These are phyloP conservation scores for Neonectria faginata DNA, from an alignment of 2,329 filamentous ascomycete genomes.

Conservation along the genomic window DNA sequence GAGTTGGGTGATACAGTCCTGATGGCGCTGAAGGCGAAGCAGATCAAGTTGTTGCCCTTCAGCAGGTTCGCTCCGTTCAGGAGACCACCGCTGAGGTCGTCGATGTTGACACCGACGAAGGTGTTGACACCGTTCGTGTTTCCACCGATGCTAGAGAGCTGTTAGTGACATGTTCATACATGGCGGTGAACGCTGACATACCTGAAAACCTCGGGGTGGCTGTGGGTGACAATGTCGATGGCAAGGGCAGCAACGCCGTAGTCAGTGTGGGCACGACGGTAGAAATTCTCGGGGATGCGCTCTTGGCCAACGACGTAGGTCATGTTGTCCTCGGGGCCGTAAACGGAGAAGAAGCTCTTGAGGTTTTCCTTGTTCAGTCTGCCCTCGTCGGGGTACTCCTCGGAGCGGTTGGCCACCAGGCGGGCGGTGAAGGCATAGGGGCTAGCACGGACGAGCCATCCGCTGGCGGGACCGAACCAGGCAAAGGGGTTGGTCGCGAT, in stretches of 20 bases:
- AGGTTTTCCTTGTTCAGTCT: constrained; percentile 50
- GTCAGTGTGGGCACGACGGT: constrained; percentile 53
- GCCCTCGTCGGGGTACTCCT: constrained; percentile 52
- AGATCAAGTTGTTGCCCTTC: constrained; percentile 61
- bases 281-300: constrained; percentile 66
- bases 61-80: constrained; percentile 56
- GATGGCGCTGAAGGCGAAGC: constrained; percentile 54
- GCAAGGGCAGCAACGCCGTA: constrained; percentile 59
- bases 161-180: neutral
- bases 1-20: constrained; percentile 57
- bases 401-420: constrained; percentile 58
- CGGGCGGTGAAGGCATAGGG: constrained; percentile 59
- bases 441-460: constrained; percentile 61
- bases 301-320: constrained; percentile 62
- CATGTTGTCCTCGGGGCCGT: constrained; percentile 50
- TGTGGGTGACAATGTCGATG: constrained; percentile 53
- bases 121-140: constrained; percentile 64
- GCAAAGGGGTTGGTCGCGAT: constrained; percentile 64
- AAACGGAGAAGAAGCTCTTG: constrained; percentile 61
- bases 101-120: constrained; percentile 60
- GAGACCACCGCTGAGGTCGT: constrained; percentile 57
- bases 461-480: constrained; percentile 65
- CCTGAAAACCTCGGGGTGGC: constrained; percentile 55
- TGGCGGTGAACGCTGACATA: neutral
- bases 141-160: constrained; percentile 57